A percentile compares a stretch with the other conserved stretches of the same genome.
Conservation (phyloP, 2,329 filamentous ascomycete species). For the Hirsutella minnesotensis region DNA sequence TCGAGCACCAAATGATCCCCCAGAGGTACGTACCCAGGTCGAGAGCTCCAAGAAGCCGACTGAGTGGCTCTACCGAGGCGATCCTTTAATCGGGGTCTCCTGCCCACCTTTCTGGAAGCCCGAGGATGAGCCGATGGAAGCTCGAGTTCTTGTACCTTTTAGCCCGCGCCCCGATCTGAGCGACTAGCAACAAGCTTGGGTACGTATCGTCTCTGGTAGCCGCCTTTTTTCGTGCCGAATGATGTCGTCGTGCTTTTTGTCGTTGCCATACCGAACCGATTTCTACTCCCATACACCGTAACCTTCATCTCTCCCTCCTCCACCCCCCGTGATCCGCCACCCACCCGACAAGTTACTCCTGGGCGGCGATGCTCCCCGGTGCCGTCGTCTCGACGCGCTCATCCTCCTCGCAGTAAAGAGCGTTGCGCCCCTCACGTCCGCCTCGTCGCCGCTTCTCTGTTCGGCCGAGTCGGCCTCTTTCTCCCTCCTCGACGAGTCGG, state of each 20-base stretch:
- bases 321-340: too few relatives aligned
- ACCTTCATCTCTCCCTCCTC: too few relatives aligned
- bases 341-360: conserved; percentile 5
- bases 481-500: background rate
- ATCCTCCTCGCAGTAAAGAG: conserved; percentile 3
- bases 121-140: background rate
- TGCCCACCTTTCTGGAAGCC: background rate
- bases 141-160: background rate
- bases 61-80: background rate
- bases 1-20: too few relatives aligned
- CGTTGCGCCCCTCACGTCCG: background rate
- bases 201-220: conserved; percentile 5
- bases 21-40: too few relatives aligned
- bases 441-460: background rate
- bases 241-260: conserved; percentile 17
- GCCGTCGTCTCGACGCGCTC: conserved; percentile 9
- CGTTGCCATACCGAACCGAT: conserved; percentile 11
- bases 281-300: conserved; percentile 13
- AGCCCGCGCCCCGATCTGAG: too few relatives aligned
- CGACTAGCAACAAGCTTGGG: too few relatives aligned
- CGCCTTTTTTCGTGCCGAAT: conserved; percentile 11
- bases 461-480: conserved; percentile 4
- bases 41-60: too few relatives aligned
- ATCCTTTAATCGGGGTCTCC: background rate
- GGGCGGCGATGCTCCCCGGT: conserved; percentile 20